Evolutionary conservation across 371 early-diverging fungal species (phyloP).

Genomic region (Saksenaea vasiformis): DNA sequence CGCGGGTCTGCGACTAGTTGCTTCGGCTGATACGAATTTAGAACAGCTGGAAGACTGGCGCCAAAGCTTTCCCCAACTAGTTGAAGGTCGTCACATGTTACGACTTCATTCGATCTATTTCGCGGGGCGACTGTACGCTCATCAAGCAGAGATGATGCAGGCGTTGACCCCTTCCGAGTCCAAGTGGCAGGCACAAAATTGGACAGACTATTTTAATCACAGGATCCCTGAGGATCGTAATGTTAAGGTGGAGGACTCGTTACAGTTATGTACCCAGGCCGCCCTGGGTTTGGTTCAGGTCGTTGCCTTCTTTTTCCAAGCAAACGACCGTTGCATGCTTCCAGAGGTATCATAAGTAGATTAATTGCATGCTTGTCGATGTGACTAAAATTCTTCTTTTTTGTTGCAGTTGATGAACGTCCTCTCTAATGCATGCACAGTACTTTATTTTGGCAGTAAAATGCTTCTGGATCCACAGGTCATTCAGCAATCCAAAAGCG

Average conservation of each 20-base stretch:
- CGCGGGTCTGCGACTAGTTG: constrained; percentile 6
- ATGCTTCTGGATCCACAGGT: constrained; percentile 12
- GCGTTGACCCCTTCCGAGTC: constrained; percentile 9
- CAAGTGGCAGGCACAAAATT: constrained; percentile 6
- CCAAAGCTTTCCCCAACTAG: constrained; percentile 4
- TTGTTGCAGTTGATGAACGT: constrained; percentile 20
- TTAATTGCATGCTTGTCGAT: background rate
- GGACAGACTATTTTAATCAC: constrained; percentile 27
- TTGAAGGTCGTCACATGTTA: constrained; percentile 11
- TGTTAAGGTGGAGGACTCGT: constrained; percentile 15
- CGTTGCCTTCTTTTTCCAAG: constrained; percentile 13
- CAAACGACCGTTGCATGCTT: constrained; percentile 23
- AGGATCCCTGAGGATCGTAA: background rate
- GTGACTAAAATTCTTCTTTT: background rate
- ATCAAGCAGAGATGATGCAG: constrained; percentile 29
- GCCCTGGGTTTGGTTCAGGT: constrained; percentile 30
- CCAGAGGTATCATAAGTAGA: constrained; percentile 17
- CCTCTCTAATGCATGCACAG: constrained; percentile 25
- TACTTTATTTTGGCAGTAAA: constrained; percentile 35
- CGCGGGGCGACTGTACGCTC: constrained; percentile 20
- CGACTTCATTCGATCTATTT: constrained; percentile 28
- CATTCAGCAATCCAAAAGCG: background rate
- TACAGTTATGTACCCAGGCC: constrained; percentile 24
- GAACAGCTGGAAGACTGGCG: constrained; percentile 14
- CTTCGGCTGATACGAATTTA: background rate